Conservation (phyloP, 345 rosid genomes). For the Moringa oleifera region DNA sequence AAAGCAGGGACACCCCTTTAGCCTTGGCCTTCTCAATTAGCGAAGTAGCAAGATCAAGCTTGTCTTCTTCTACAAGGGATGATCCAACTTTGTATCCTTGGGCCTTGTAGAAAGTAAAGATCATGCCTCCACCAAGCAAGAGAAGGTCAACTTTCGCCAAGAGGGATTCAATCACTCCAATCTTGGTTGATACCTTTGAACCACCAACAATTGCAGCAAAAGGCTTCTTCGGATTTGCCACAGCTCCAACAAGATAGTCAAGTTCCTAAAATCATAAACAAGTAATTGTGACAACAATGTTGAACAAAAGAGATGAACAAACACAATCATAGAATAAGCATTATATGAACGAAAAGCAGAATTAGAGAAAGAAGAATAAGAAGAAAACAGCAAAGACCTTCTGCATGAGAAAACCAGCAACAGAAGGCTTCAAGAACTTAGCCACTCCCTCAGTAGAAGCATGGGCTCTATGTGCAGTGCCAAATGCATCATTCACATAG, state of each 20-base stretch:
- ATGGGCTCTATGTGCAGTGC: constrained; percentile 91
- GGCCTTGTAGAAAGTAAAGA: constrained; percentile 96
- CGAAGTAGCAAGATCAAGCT: constrained; percentile 71
- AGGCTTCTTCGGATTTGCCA: constrained; percentile 83
- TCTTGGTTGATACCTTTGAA: constrained; percentile 87
- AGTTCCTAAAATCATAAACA: constrained; percentile 53
- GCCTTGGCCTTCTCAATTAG: constrained; percentile 88
- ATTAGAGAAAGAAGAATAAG: not conserved
- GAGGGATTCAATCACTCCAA: constrained; percentile 91
- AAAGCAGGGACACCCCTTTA: constrained; percentile 80
- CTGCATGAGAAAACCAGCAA: constrained; percentile 95
- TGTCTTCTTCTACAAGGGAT: constrained; percentile 94
- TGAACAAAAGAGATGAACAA: not conserved
- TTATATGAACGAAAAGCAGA: no score
- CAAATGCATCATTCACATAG: constrained; percentile 90
- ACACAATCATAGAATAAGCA: not conserved
- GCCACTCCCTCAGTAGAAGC: constrained; percentile 94
- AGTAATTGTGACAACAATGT: not conserved
- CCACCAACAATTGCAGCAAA: constrained; percentile 98
- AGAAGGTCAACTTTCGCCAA: constrained; percentile 76
- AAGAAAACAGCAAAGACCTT: constrained; percentile 37
- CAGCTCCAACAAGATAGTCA: constrained; percentile 96
- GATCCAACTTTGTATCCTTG: constrained; percentile 80
- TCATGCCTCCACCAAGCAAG: constrained; percentile 97
- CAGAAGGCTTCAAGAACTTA: constrained; percentile 80